Evolutionary conservation across 139 green algal genomes (phyloP).

Genomic region (Chlorella sp.): DNA sequence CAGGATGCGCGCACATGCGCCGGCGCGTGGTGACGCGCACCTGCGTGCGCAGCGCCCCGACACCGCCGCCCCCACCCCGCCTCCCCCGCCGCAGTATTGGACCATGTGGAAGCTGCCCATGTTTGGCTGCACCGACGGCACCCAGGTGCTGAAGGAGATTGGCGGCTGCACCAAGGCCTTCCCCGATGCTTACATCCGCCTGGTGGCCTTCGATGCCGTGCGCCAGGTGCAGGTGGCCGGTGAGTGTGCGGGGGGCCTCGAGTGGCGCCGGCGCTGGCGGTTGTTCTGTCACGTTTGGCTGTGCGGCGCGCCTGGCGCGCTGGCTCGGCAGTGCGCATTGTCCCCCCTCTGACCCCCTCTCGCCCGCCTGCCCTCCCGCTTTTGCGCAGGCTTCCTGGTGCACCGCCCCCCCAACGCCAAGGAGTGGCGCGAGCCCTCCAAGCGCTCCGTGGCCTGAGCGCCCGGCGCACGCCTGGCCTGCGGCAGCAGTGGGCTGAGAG

Average conservation of each 20-base stretch:
- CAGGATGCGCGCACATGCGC: too few relatives aligned
- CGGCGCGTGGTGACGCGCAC: too few relatives aligned
- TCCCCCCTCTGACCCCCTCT: too few relatives aligned
- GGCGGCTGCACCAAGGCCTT: constrained; percentile 79
- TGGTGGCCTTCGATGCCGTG: constrained; percentile 79
- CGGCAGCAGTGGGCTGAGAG: too few relatives aligned
- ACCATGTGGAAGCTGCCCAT: constrained; percentile 99
- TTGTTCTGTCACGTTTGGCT: too few relatives aligned
- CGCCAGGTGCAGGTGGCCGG: constrained; percentile 75
- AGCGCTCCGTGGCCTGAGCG: constrained; percentile 36
- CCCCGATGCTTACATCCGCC: constrained; percentile 93
- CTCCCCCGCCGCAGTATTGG: constrained; percentile 84
- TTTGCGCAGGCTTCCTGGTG: constrained; percentile 17
- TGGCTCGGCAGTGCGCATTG: too few relatives aligned
- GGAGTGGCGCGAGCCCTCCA: constrained; percentile 9
- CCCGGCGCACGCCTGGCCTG: too few relatives aligned
- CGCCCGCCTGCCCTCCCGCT: neutral
- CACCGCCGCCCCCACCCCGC: neutral
- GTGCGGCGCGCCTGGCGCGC: too few relatives aligned
- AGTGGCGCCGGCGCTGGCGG: too few relatives aligned
- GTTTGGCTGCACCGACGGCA: constrained; percentile 97
- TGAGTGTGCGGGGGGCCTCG: too few relatives aligned
- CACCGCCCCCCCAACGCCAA: constrained; percentile 21
- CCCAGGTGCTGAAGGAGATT: constrained; percentile 93
- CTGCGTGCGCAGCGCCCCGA: too few relatives aligned